Percentiles rank a stretch among this genome's conserved stretches.
phyloP scores from a whole-genome alignment of 768 basidiomycete genomes.

The Trametes maxima region DNA sequence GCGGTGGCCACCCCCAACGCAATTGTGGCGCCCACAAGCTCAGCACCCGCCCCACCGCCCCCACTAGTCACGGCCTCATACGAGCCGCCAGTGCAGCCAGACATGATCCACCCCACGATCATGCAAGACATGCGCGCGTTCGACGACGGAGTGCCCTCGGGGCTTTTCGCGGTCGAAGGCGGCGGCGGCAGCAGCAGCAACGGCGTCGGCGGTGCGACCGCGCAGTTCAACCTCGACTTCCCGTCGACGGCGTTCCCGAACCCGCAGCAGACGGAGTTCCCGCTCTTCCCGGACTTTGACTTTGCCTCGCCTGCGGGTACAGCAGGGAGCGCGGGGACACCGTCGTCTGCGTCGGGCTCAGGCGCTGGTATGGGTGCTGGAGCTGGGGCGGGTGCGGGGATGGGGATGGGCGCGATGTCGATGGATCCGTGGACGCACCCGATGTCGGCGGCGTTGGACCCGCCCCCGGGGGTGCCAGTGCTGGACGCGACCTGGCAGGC shows the following conservation, averaged over 20 bases:
- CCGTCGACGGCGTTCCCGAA: constrained; percentile 28
- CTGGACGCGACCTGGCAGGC: constrained; percentile 67
- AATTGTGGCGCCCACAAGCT: not conserved
- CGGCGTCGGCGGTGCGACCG: not conserved
- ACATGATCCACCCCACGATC: constrained; percentile 51
- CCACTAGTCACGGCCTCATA: not conserved
- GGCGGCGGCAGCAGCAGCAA: not conserved
- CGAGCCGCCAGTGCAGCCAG: constrained; percentile 20
- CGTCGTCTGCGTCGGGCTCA: constrained; percentile 5
- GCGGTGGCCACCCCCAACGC: too few species aligned
- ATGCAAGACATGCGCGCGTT: constrained; percentile 54
- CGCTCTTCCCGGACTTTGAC: constrained; percentile 19
- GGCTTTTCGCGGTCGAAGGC: constrained; percentile 3
- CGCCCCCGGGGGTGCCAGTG: constrained; percentile 34
- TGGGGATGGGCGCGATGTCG: not conserved
- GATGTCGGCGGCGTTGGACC: constrained; percentile 8
- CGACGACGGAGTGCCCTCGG: constrained; percentile 34
- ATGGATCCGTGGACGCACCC: constrained; percentile 9
- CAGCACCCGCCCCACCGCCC: not conserved
- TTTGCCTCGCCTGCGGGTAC: constrained; percentile 1
- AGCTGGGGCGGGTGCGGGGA: not conserved
- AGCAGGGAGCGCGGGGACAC: not conserved
- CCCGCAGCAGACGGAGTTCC: constrained; percentile 10
- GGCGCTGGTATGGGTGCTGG: not conserved
- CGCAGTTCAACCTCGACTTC: constrained; percentile 33